Base-by-base conservation (phyloP, 2,329 filamentous ascomycete species). In the Aspergillus neotritici region DNA sequence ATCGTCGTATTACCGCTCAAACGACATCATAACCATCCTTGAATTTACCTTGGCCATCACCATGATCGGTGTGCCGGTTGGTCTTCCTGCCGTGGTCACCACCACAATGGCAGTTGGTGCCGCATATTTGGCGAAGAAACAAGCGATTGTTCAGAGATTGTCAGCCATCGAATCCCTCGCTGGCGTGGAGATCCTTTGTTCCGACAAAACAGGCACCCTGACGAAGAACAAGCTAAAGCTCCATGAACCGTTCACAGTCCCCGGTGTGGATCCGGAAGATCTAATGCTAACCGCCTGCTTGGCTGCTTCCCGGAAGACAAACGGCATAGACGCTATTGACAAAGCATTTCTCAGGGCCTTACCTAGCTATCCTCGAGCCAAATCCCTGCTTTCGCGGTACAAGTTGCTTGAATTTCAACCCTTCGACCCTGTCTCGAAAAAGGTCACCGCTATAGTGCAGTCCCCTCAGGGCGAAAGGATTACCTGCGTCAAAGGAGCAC, bases 31-130 rank as follows among this genome's bases (percentile, higher is more conserved):
- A 50, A 69, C 71, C 5, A 94, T 94, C 47, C 81, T 94, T 37
- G 77, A 86, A 53, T 93, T 88, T 73, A 93, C 88, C 43, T 77
- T 94, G 34, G 87, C 86, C 54, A 90, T 94, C 58, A 93, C 87
- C 58, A 91, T 94, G 53, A 86, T 94, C 50, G 88, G 88, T 78
- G 88, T 94, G 17, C 88, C 88, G 42, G 88, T 94, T 70, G 88
- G 88, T 83, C 86, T 94, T 53, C 88, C 88, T 48, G 88, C 87
- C 57, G 88, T 94, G 72, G 87, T 94, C 48, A 94, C 89, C 59
- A 94, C 88, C 57, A 94, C 88, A 64, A 93, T 94, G 87, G 88
- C 88, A 65, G 88, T 94, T 66, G 88, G 88, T 73, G 88, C 88
- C 53, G 86, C 87, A 51, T 93, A 93, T 69, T 80, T 94, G 47